A percentile compares a stretch with the other conserved stretches of the same genome.
Conservation (phyloP, 1,284 basidiomycete genomes). For the Golubevia pallescens region DNA sequence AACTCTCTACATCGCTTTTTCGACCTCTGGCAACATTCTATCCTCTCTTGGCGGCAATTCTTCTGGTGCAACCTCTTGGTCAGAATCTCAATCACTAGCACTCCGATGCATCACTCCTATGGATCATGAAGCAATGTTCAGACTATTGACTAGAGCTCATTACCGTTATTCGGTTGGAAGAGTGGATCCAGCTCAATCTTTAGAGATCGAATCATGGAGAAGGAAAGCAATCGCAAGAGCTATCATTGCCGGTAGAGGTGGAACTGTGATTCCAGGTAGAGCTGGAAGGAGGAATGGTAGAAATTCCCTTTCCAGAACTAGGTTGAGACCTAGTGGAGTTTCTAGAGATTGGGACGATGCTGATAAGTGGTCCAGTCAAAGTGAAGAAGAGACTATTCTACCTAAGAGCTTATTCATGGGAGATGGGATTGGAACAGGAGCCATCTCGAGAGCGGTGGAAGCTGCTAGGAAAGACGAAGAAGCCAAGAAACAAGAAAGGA, state of each 20-base stretch:
- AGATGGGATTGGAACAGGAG: too few relatives aligned
- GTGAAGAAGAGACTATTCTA: conserved; percentile 25
- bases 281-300: conserved; percentile 19
- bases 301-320: conserved; percentile 25
- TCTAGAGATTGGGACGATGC: conserved; percentile 39
- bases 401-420: neutral
- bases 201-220: conserved; percentile 25
- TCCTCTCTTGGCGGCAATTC: neutral
- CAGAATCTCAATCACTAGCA: conserved; percentile 1
- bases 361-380: conserved; percentile 37
- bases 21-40: conserved; percentile 9
- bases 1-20: conserved; percentile 19
- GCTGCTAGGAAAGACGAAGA: too few relatives aligned
- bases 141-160: conserved; percentile 24
- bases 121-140: conserved; percentile 29
- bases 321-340: conserved; percentile 32
- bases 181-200: neutral
- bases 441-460: too few relatives aligned
- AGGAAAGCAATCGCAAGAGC: conserved; percentile 28
- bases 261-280: conserved; percentile 28
- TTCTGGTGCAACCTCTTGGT: neutral
- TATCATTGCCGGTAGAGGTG: conserved; percentile 38
- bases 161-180: conserved; percentile 7
- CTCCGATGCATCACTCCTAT: conserved; percentile 27
- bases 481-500: too few relatives aligned